Conservation (phyloP, 306 rosid species). For the Erythrophleum fordii region DNA sequence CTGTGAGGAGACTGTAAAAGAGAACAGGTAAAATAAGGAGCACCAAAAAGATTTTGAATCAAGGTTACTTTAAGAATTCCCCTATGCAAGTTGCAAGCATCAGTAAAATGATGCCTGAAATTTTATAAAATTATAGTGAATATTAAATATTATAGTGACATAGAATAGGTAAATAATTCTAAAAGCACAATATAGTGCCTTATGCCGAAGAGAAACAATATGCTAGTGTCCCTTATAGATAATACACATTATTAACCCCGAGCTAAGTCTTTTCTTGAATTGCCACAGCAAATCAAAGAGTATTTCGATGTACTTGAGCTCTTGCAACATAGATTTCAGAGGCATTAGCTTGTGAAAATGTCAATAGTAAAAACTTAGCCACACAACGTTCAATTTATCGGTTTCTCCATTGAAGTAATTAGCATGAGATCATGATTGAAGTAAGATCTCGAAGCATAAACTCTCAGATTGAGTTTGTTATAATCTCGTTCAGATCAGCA, state of each 20-base stretch:
- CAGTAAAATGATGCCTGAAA: background rate
- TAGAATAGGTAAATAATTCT: background rate
- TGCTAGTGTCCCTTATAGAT: background rate
- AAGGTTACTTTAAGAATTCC: background rate
- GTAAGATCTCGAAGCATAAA: conserved; percentile 39
- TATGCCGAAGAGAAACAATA: background rate
- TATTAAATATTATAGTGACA: background rate
- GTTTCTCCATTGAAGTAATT: background rate
- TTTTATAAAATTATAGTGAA: background rate
- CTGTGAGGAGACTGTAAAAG: background rate
- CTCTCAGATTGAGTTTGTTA: conserved; percentile 28
- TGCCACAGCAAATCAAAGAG: background rate
- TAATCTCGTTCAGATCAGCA: conserved; percentile 12
- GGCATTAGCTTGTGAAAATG: background rate
- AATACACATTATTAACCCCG: background rate
- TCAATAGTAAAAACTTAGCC: background rate
- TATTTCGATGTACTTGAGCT: background rate
- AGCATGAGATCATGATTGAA: conserved; percentile 1
- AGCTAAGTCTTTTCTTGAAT: background rate
- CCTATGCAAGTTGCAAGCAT: background rate
- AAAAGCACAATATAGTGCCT: background rate
- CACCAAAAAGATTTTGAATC: background rate
- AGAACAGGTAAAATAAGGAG: background rate
- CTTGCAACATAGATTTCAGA: background rate
- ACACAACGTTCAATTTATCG: background rate